These are phyloP conservation scores for Oleoguttula mirabilis DNA, from an alignment of 495 filamentous ascomycete genomes.

Conservation along the genomic window DNA sequence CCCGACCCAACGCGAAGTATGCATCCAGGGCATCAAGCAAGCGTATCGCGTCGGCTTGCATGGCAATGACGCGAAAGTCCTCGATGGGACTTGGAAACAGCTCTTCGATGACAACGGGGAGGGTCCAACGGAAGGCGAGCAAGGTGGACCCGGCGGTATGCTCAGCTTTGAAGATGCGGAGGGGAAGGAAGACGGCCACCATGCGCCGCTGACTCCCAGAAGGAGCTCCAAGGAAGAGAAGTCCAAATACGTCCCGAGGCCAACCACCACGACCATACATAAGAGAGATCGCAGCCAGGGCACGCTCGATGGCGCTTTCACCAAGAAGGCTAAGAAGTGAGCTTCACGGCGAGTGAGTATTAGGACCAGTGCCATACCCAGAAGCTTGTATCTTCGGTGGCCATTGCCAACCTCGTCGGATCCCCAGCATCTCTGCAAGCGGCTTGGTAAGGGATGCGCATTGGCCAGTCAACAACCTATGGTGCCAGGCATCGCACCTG, in stretches of 20 bases:
- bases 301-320: slow-evolving; percentile 24
- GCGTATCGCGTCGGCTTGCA: slow-evolving; percentile 51
- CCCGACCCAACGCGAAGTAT: slow-evolving; percentile 41
- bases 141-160: slow-evolving; percentile 24
- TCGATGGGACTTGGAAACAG: slow-evolving; percentile 50
- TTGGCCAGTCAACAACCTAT: too few species aligned
- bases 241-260: not conserved
- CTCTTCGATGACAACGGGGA: slow-evolving; percentile 40
- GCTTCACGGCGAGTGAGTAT: too few species aligned
- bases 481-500: too few species aligned
- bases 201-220: slow-evolving; percentile 1
- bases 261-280: slow-evolving; percentile 1
- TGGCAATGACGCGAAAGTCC: slow-evolving; percentile 45
- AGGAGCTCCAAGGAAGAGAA: not conserved
- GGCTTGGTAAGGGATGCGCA: too few species aligned
- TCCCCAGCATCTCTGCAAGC: too few species aligned
- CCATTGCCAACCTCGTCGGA: too few species aligned
- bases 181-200: slow-evolving; percentile 11
- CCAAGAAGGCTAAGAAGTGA: slow-evolving; percentile 17
- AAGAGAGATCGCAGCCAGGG: slow-evolving; percentile 25
- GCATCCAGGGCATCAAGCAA: slow-evolving; percentile 50
- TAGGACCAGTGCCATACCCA: too few species aligned
- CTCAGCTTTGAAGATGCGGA: slow-evolving; percentile 15
- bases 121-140: slow-evolving; percentile 34
- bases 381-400: too few species aligned